A percentile compares a stretch with the other conserved stretches of the same genome.
Conservation (phyloP, 2,329 filamentous ascomycete species). For the Ophiostoma populinum region DNA sequence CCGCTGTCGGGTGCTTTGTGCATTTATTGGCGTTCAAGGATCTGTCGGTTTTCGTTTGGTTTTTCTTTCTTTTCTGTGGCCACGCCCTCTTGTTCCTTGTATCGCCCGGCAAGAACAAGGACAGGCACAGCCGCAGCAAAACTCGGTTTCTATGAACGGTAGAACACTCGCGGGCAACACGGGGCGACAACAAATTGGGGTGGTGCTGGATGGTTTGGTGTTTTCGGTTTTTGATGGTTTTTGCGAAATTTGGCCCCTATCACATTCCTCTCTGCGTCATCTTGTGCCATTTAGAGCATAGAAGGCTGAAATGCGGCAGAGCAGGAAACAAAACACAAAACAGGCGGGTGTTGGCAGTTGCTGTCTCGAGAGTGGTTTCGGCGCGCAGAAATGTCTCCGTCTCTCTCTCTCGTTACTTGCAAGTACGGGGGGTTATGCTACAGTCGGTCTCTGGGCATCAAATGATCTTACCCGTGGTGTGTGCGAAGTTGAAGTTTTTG, state of each 20-base stretch:
- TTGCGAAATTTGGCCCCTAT: background rate
- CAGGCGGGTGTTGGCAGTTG: too few species aligned
- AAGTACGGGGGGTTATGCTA: too few species aligned
- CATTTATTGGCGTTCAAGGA: constrained; percentile 2
- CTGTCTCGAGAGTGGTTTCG: too few species aligned
- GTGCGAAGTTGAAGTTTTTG: too few species aligned
- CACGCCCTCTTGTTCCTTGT: background rate
- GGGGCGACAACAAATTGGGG: constrained; percentile 3
- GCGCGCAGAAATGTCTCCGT: too few species aligned
- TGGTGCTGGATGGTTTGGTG: constrained; percentile 3
- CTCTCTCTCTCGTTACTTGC: too few species aligned
- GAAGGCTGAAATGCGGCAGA: too few species aligned
- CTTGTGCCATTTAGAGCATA: background rate
- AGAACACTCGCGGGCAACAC: constrained; percentile 6
- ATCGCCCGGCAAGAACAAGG: background rate
- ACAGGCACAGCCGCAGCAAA: background rate
- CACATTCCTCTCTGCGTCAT: background rate
- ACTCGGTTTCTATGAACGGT: constrained; percentile 5
- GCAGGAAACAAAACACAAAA: too few species aligned
- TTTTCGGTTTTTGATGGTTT: background rate
- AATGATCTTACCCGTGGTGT: too few species aligned
- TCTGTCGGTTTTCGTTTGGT: background rate
- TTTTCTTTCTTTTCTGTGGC: background rate
- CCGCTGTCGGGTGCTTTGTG: background rate
- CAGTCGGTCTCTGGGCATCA: too few species aligned